These are phyloP conservation scores for Rhizopogon vesiculosus DNA, from an alignment of 768 basidiomycete species.

Conservation along the genomic window DNA sequence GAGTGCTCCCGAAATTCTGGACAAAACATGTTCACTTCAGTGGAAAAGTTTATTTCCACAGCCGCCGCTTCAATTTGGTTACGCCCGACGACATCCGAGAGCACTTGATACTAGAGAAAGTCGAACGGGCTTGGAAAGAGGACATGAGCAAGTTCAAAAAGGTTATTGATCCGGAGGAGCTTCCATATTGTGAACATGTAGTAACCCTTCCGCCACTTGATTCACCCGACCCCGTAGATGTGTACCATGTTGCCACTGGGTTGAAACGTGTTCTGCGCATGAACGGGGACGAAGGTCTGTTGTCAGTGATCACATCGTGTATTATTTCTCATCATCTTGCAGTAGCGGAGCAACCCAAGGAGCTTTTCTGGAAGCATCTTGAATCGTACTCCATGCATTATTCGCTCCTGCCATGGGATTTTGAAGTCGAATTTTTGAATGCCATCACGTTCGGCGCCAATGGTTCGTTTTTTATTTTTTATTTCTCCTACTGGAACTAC, in stretches of 20 bases:
- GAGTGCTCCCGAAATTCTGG: conserved; percentile 21
- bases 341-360: neutral
- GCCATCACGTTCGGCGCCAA: conserved; percentile 17
- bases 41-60: conserved; percentile 41
- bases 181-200: conserved; percentile 35
- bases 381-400: conserved; percentile 9
- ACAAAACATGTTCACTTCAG: conserved; percentile 36
- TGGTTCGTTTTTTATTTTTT: conserved; percentile 8
- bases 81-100: conserved; percentile 37
- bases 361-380: conserved; percentile 14
- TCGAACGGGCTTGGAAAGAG: conserved; percentile 33
- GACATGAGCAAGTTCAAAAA: conserved; percentile 30
- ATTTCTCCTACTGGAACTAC: neutral
- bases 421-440: conserved; percentile 16
- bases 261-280: neutral
- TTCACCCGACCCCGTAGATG: neutral
- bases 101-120: conserved; percentile 25
- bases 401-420: conserved; percentile 10
- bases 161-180: conserved; percentile 21
- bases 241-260: neutral
- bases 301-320: neutral
- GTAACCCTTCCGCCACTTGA: conserved; percentile 24
- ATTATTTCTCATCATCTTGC: neutral
- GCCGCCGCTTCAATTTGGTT: conserved; percentile 29
- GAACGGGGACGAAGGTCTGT: neutral